phyloP scores from a whole-genome alignment of 257 asterid species.

The Solanum commersonii region DNA sequence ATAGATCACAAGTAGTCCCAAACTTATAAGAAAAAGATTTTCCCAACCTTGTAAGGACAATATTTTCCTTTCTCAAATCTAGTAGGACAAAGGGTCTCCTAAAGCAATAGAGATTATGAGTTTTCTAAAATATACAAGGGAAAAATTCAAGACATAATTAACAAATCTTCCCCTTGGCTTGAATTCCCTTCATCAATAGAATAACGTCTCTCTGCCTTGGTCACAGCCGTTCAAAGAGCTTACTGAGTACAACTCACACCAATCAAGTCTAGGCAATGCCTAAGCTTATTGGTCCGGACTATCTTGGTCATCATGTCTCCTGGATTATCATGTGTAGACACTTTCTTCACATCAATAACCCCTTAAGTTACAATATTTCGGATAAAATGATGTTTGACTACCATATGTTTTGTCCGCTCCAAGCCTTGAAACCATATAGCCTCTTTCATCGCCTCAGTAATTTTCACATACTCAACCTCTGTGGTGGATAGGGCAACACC shows the following conservation, averaged over 20 bases:
- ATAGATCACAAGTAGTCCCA: not conserved
- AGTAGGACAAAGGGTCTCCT: not conserved
- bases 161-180: not conserved
- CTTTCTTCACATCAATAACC: not conserved
- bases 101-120: not conserved
- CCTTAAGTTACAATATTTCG: no score
- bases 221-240: not conserved
- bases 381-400: not conserved
- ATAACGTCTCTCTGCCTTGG: not conserved
- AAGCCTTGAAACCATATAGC: not conserved
- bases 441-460: not conserved
- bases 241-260: not conserved
- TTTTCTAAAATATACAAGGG: no score
- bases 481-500: not conserved
- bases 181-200: not conserved
- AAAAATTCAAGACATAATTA: no score
- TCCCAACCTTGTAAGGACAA: not conserved
- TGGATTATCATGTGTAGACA: no score
- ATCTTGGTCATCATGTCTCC: not conserved
- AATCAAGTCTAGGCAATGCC: not conserved
- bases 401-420: not conserved
- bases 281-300: not conserved
- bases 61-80: no score
- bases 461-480: not conserved
- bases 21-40: not conserved